Percentiles rank a stretch among this genome's conserved stretches.
Evolutionary conservation across 2,329 filamentous ascomycete species (phyloP).

Genomic region (Parafenestella ontariensis): DNA sequence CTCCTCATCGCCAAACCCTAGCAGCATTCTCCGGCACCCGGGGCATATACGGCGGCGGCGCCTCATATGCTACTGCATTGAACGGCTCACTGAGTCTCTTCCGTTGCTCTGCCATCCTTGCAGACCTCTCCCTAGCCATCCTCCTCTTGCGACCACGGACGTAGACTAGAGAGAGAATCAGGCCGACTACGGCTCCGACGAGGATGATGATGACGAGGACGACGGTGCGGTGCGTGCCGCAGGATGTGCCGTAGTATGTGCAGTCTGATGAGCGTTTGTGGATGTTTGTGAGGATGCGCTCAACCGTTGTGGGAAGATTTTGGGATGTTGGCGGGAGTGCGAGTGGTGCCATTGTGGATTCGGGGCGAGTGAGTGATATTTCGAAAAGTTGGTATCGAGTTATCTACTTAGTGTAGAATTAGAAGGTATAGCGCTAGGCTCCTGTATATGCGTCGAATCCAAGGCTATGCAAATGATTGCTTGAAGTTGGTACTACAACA

Average conservation of each 20-base stretch:
- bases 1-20: conserved; percentile 4
- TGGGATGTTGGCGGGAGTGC: neutral
- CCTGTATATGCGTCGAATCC: neutral
- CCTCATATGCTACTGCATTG: conserved; percentile 1
- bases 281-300: conserved; percentile 7
- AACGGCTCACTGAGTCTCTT: conserved; percentile 3
- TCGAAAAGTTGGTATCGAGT: neutral
- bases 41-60: conserved; percentile 22
- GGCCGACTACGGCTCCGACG: conserved; percentile 19
- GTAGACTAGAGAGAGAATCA: conserved; percentile 21
- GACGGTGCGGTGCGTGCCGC: conserved; percentile 27
- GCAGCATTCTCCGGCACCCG: conserved; percentile 15
- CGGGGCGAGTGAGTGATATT: neutral
- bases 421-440: neutral
- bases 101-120: neutral
- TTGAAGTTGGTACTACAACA: neutral
- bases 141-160: conserved; percentile 15
- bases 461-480: neutral
- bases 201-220: conserved; percentile 26
- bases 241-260: conserved; percentile 17
- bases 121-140: neutral
- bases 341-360: conserved; percentile 14
- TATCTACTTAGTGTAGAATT: neutral
- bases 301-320: neutral
- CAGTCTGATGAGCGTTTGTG: conserved; percentile 20